These are phyloP conservation scores for Umbilicus rupestris DNA, from an alignment of 164 flowering plant species.

Conservation along the genomic window DNA sequence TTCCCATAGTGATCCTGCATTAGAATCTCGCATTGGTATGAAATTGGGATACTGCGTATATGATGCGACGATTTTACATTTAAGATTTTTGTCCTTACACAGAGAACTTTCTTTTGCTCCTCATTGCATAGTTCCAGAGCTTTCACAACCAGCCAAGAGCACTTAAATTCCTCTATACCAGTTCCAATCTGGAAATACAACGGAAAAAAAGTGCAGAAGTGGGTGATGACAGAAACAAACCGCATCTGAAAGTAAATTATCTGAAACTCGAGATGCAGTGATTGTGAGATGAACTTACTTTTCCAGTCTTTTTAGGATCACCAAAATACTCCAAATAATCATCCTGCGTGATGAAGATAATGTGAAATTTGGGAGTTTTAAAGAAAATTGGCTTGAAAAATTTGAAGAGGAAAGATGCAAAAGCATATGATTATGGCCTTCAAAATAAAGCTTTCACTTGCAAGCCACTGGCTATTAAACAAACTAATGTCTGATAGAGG, in stretches of 20 bases:
- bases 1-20: slow-evolving; percentile 88
- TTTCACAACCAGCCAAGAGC: slow-evolving; percentile 96
- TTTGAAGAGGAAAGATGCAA: neutral
- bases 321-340: slow-evolving; percentile 91
- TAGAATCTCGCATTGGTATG: slow-evolving; percentile 5
- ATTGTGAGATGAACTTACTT: slow-evolving; percentile 41
- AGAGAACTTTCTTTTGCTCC: slow-evolving; percentile 62
- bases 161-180: slow-evolving; percentile 93
- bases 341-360: slow-evolving; percentile 40
- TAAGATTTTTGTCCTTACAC: slow-evolving; percentile 29
- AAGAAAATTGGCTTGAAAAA: neutral
- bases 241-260: neutral
- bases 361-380: neutral
- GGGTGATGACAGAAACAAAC: neutral
- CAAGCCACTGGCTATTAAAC: neutral
- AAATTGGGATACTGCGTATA: neutral
- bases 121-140: slow-evolving; percentile 68
- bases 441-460: no score
- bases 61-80: neutral
- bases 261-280: no score
- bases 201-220: neutral
- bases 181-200: slow-evolving; percentile 69
- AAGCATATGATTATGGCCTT: neutral
- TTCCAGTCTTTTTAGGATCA: slow-evolving; percentile 68
- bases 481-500: neutral